Base-by-base conservation (phyloP, 2,329 filamentous ascomycete species). In the Cyphellophora europaea region DNA sequence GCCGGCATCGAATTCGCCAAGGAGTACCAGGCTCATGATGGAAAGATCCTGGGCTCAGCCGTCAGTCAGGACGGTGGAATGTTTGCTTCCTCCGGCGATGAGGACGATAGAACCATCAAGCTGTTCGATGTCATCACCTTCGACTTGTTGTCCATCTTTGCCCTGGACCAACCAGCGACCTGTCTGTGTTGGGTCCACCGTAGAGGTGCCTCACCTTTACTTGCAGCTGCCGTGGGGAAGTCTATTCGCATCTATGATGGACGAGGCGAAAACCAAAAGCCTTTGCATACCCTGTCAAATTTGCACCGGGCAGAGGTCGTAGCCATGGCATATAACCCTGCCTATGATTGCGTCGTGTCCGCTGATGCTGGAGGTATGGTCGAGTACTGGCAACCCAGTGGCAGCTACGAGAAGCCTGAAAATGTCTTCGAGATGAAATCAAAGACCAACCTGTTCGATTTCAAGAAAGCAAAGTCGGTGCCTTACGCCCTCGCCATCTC, bases 1-100 rank as follows among this genome's bases (percentile, higher is more conserved):
- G 79, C 84, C 19, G 85, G 85, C 1, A 83, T 98, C 39, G 93
- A 98, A 62, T 98, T 98, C 53, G 89, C 96, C 35, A 98, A 98
- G 63, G 88, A 98, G 62, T 98, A 94, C 65, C 81, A 79, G 53
- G 88, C 91, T 5, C 93, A 98, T 61, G 71, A 74, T 38, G 84
- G 85, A 33, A 85, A 93, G 53, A 85, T 96, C 53, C 77, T 70
- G 41, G 82, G 81, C 17, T 84, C 91, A 29, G 91, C 79, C 23
- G 80, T 84, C 44, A 96, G 89, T 60, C 74, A 79, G 27, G 91
- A 98, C 58, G 91, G 91, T 1, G 74, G 87, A 51, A 94, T 84
- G 59, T 98, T 93, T 66, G 93, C 89, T 33, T 94, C 87, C 5
- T 82, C 81, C 5, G 91, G 91, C 21, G 42, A 52, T 5, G 63